phyloP scores from a whole-genome alignment of 139 green algal genomes.

The Yamagishiella unicocca region DNA sequence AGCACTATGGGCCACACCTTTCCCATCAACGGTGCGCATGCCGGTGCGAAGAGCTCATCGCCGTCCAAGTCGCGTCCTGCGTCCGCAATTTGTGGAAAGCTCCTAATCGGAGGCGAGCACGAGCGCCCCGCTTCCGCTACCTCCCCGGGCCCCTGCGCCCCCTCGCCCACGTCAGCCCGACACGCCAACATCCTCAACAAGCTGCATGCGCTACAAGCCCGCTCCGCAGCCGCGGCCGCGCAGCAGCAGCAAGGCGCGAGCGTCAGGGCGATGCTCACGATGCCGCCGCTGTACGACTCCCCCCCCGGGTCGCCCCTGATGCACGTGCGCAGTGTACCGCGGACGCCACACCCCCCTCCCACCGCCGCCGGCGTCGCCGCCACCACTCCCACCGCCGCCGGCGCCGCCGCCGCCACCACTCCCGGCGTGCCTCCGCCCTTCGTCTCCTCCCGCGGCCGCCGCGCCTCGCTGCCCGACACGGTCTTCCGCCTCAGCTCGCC shows the following conservation, averaged over 20 bases:
- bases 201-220: background rate
- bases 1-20: too few species aligned
- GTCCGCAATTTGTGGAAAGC: background rate
- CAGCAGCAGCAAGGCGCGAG: too few species aligned
- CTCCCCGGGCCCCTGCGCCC: background rate
- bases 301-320: background rate
- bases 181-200: constrained; percentile 8
- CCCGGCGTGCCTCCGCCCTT: background rate
- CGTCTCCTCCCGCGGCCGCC: background rate
- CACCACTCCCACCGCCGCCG: background rate
- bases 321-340: background rate
- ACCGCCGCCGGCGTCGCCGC: background rate
- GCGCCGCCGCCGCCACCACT: background rate
- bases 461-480: background rate
- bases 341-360: background rate
- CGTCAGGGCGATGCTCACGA: background rate
- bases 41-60: too few species aligned
- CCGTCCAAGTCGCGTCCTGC: background rate
- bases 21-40: too few species aligned
- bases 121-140: background rate
- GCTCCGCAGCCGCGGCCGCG: background rate
- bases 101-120: background rate
- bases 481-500: background rate
- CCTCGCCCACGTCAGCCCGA: background rate
- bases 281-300: background rate